These are phyloP conservation scores for Vanrija humicola DNA, from an alignment of 1,284 basidiomycete genomes.

Conservation along the genomic window DNA sequence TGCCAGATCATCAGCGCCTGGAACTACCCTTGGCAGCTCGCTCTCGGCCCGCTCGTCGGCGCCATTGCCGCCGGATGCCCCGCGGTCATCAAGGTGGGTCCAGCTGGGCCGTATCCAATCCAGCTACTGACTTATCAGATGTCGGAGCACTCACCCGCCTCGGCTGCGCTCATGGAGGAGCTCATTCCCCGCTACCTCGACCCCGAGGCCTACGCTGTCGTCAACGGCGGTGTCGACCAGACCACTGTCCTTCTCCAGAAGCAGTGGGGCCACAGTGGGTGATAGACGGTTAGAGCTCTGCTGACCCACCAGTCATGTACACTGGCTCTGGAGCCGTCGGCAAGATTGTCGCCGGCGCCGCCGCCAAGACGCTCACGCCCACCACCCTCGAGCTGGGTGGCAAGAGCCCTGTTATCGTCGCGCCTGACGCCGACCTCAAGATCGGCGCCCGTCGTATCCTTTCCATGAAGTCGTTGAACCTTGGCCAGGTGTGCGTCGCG, in stretches of 20 bases:
- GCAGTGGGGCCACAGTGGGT: constrained; percentile 80
- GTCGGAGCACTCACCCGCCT: constrained; percentile 69
- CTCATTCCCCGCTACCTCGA: constrained; percentile 80
- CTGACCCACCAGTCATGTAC: constrained; percentile 57
- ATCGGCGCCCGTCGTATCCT: constrained; percentile 54
- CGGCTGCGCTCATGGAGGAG: constrained; percentile 64
- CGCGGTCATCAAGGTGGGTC: constrained; percentile 60
- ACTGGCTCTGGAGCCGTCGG: constrained; percentile 68
- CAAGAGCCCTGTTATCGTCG: constrained; percentile 79
- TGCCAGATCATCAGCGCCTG: constrained; percentile 44
- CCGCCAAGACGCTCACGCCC: constrained; percentile 80
- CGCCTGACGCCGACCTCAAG: constrained; percentile 56
- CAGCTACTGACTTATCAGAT: constrained; percentile 48
- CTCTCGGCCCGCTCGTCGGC: constrained; percentile 59
- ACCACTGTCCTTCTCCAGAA: constrained; percentile 73
- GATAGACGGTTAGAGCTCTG: not conserved
- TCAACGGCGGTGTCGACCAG: constrained; percentile 72
- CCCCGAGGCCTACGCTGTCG: constrained; percentile 62
- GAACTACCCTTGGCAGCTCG: constrained; percentile 59
- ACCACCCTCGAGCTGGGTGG: constrained; percentile 73
- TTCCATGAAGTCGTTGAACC: constrained; percentile 75
- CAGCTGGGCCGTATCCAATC: not conserved
- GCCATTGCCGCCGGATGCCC: constrained; percentile 79
- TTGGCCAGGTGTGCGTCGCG: constrained; percentile 62
- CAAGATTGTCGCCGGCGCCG: constrained; percentile 72